Base-by-base conservation (phyloP, 2,329 filamentous ascomycete genomes). In the Aspergillus floridensis region DNA sequence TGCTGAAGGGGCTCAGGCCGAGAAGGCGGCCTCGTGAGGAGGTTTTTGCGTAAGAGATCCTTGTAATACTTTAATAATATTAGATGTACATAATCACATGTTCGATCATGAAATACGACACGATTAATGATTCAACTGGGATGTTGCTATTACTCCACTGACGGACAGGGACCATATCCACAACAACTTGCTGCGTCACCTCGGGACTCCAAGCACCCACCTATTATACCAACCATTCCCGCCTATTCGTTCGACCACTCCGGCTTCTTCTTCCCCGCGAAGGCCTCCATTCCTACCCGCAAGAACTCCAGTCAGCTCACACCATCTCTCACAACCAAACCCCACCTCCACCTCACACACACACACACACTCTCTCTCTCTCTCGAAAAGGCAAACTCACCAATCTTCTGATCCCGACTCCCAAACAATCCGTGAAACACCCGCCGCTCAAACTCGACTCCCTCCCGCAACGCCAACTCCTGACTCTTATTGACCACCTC, bases 401-500 rank as follows among this genome's bases (percentile, higher is more conserved):
- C 93, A 75, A 97, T 91, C 83, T 98, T 99, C 80, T 99, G 95
- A 77, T 99, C 95, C 79, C 91, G 86, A 74, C 90, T 96, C 22
- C 93, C 95, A 80, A 99, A 99, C 70, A 97, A 73, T 26, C 88
- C 85, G 78, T 99, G 95, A 82, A 99, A 99, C 35, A 98, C 84
- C 56, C 93, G 86, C 72, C 95, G 84, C 84, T 99, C 95, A 78
- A 87, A 98, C 79, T 99, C 95, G 1, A 99, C 90, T 14, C 95
- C 95, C 71, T 98, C 95, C 67, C 90, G 82, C 60, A 99, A 80
- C 3, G 88, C 83, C 67, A 96, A 78, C 69, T 99, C 95, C 82
- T 98, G 93, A 76, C 92, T 96, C 87, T 97, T 98, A 76, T 98
- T 96, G 58, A 99, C 93, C n/a, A 95, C 93, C 82, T 99, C 95